Evolutionary conservation across 192 early-diverging fungal species (phyloP), one percentile per base, ranked within the genome.

Genomic region (Coemansia sp.): DNA sequence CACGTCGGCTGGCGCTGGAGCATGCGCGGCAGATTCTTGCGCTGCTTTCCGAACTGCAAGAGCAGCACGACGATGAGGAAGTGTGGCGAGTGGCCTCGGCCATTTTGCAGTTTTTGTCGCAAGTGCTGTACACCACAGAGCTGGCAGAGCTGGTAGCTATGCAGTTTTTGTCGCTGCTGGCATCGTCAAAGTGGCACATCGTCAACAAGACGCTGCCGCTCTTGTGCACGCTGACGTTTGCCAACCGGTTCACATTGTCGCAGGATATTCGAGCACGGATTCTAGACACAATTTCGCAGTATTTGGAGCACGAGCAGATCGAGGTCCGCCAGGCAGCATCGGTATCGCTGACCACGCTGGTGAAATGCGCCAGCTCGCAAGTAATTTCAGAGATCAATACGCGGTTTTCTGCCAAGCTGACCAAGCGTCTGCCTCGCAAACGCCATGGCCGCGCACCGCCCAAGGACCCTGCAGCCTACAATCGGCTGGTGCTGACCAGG

Each of bases 191-290:
- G 54, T 96, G 96, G 94, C 93, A 96, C 71, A 66, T 88, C 12
- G 81, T 88, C 23, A 80, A 82, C 45, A 87, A 89, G 61, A 81
- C 88, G 14, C 71, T 98, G 15, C 93, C 93, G 10, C 67, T 91
- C 0, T 40, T 98, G 28, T 94, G 95, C 58, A 81, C 93, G 2
- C 83, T 94, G 42, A 93, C 85, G 50, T 98, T 96, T 60, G 80
- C 85, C 31, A 88, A 97, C 65, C 55, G 95, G 47, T 87, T 84
- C 42, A 75, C 84, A 36, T 70, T 97, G 69, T 65, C 80, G 30
- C 57, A 62, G 14, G 80, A 83, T 0, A 70, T 83, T 34, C 78
- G 85, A 17, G 51, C 78, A 21, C 56, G 58, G 15, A 81, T 94
- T 6, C 71, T 96, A 65, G 82, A 91, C 36, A 80, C 83, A 4